Evolutionary conservation across 768 basidiomycete genomes (phyloP).

Genomic region (Dictyophora rubrovolvata): DNA sequence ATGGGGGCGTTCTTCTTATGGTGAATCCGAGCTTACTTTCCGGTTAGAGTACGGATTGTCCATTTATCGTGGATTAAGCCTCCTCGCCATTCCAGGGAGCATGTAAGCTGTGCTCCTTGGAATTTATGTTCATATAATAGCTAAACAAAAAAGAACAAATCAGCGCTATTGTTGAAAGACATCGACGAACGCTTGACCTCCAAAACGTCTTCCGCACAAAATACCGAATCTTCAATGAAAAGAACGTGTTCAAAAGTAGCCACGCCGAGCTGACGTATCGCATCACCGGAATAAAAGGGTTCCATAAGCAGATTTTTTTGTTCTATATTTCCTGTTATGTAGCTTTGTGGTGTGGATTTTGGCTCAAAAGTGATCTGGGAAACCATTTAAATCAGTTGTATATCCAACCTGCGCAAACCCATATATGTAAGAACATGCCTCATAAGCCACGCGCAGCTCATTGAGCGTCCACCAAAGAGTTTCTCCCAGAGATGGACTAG

Average conservation of each 20-base stretch:
- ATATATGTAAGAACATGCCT: no score
- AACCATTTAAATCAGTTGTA: no score
- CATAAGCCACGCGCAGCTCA: neutral
- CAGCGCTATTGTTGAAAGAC: neutral
- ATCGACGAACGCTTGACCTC: neutral
- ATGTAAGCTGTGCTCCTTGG: neutral
- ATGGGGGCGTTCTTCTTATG: no score
- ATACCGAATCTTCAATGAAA: neutral
- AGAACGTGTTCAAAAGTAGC: neutral
- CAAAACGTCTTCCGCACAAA: neutral
- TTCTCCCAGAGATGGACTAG: neutral
- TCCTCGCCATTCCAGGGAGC: neutral
- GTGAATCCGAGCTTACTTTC: neutral
- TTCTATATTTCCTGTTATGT: neutral
- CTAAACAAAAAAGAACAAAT: neutral
- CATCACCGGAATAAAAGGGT: neutral
- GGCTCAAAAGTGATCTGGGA: neutral
- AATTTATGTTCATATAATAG: neutral
- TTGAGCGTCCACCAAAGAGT: neutral
- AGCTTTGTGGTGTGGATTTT: neutral
- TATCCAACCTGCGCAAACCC: no score
- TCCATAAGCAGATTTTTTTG: neutral
- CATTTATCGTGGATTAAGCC: neutral
- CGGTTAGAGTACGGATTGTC: neutral
- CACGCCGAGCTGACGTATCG: neutral